These are phyloP conservation scores for Didymella glomerata DNA, from an alignment of 2,329 filamentous ascomycete genomes.

Conservation along the genomic window DNA sequence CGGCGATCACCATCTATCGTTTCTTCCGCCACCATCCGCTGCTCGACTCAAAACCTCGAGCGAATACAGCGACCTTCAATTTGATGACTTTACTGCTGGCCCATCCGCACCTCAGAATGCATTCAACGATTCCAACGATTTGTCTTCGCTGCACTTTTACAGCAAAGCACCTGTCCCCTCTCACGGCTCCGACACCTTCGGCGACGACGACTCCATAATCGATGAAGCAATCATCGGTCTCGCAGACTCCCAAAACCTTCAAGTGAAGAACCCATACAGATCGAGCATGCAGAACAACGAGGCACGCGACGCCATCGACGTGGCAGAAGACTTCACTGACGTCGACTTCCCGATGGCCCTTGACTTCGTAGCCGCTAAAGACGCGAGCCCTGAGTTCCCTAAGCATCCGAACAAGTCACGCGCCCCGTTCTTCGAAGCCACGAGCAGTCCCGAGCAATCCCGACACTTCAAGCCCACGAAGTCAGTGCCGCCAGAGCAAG, in stretches of 20 bases:
- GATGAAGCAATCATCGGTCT: conserved; percentile 45
- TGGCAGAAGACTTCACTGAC: conserved; percentile 19
- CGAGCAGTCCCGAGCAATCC: neutral
- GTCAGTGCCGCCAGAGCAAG: neutral
- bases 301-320: neutral
- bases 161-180: neutral
- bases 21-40: conserved; percentile 19
- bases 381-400: neutral
- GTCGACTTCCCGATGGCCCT: conserved; percentile 13
- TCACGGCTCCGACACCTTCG: conserved; percentile 34
- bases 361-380: neutral
- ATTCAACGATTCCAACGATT: neutral
- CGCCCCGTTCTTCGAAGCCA: neutral
- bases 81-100: conserved; percentile 25
- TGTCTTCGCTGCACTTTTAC: neutral
- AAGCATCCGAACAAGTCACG: neutral
- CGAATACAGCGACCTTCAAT: conserved; percentile 41
- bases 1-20: conserved; percentile 35
- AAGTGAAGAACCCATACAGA: neutral
- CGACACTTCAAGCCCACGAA: neutral
- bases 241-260: conserved; percentile 40
- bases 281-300: conserved; percentile 3
- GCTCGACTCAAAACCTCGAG: conserved; percentile 27
- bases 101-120: neutral
- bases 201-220: conserved; percentile 43